Evolutionary conservation across 805 yeast genomes (phyloP).

Genomic region (Torulaspora microellipsoides): DNA sequence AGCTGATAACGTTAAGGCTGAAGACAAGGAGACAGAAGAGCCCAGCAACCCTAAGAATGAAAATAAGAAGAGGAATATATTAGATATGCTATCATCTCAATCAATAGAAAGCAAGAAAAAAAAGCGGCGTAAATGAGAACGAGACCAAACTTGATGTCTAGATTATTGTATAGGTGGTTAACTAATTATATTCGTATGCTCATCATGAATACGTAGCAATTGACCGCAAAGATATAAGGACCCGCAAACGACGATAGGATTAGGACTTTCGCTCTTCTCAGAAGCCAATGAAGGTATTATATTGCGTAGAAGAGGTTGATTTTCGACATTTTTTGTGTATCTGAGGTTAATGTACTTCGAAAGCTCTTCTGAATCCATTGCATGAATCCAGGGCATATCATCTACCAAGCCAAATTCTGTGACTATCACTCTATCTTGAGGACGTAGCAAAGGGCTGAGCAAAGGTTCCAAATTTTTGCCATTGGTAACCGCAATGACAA

Average conservation of each 20-base stretch:
- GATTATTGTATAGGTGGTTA: neutral
- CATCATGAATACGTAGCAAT: slow-evolving; percentile 39
- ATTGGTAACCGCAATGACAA: slow-evolving; percentile 68
- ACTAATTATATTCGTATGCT: slow-evolving; percentile 3
- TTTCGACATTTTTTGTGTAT: slow-evolving; percentile 27
- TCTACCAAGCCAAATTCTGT: slow-evolving; percentile 67
- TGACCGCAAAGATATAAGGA: slow-evolving; percentile 66
- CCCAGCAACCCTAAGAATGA: neutral
- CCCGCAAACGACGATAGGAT: slow-evolving; percentile 55
- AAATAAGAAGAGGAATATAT: slow-evolving; percentile 2
- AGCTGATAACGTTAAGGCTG: slow-evolving; percentile 7
- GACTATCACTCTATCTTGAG: slow-evolving; percentile 54
- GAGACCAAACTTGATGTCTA: neutral
- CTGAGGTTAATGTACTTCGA: slow-evolving; percentile 24
- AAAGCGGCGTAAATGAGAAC: slow-evolving; percentile 4
- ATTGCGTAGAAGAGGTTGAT: slow-evolving; percentile 24
- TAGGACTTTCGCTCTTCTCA: slow-evolving; percentile 3
- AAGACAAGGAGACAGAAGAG: neutral
- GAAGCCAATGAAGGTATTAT: slow-evolving; percentile 28
- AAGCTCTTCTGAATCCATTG: slow-evolving; percentile 37
- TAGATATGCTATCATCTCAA: slow-evolving; percentile 6
- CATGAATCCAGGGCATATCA: slow-evolving; percentile 89
- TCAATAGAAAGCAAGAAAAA: slow-evolving; percentile 1
- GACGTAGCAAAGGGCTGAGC: slow-evolving; percentile 45
- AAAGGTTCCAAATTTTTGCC: slow-evolving; percentile 60